Base-by-base conservation (phyloP, 2,329 filamentous ascomycete genomes). In the Cytospora leucostoma region DNA sequence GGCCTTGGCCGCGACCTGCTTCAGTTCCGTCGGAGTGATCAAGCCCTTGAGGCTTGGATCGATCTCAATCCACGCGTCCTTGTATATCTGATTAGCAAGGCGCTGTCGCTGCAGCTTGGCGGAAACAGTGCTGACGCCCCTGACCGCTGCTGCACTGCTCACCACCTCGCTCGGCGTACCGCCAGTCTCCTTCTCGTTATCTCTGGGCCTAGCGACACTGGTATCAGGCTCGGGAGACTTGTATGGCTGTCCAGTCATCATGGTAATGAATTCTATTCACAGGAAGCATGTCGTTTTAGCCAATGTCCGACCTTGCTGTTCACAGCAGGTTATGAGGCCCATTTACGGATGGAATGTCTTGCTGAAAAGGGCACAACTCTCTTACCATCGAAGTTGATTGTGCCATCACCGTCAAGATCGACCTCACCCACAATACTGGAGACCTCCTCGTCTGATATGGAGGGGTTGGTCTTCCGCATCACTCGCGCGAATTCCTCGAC, bases 181-280 rank as follows among this genome's bases (percentile, higher is more conserved):
- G 21, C 57, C 61, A 27, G 51, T 49, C 49, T 52, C 60, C 55
- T 51, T 47, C 19, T 68, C 67, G 38, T 70, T 68, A 55, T 73
- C 72, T 15, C 72, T 71, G 7, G 27, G 27, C 2, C 27, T 27
- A 27, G 68, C 70, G 27, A 73, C 70, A 13, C 67, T 65, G 12
- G 71, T 69, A 7, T 44, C 34, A 3, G 55, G 60, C 56, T 61
- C 67, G n/a, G 68, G 63, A 11, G 71, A 70, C 50, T 71, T 68
- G 67, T 71, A 74, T 2, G 71, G 69, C 58, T 75, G 73, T 17
- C 75, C 75, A 0, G 75, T 77, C 76, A 77, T 78, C 75, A 78
- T 78, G 10, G 74, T 72, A 67, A 77, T 77, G 64, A 77, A 78
- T 63, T 77, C 76, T 77, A 50, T 5, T 13, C 13, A 10, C 5